A percentile compares a stretch with the other conserved stretches of the same genome.
Evolutionary conservation across 169 alveolate species (phyloP).

Genomic region (Sarcocystis neurona): DNA sequence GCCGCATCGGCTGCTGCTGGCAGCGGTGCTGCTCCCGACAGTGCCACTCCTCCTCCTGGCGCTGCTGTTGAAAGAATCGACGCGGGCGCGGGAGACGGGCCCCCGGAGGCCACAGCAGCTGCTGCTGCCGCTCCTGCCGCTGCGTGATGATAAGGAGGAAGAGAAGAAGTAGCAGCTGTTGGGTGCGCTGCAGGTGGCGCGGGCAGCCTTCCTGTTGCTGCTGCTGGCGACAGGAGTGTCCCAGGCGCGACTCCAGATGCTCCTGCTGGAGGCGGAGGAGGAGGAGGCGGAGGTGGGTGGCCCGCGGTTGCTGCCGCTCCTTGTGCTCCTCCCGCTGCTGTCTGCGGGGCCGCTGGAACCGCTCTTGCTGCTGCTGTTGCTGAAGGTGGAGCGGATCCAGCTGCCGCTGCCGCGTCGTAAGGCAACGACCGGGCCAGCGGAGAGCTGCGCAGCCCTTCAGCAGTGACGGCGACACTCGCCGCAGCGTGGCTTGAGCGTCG

Average conservation of each 20-base stretch:
- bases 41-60: neutral
- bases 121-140: slow-evolving; percentile 31
- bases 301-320: neutral
- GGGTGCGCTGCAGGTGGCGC: neutral
- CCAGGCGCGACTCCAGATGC: slow-evolving; percentile 12
- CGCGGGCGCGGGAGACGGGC: no score
- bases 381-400: neutral
- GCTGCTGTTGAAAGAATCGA: neutral
- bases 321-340: slow-evolving; percentile 19
- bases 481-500: neutral
- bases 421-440: neutral
- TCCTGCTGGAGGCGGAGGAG: slow-evolving; percentile 29
- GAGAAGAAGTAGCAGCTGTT: neutral
- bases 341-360: neutral
- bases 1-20: slow-evolving; percentile 32
- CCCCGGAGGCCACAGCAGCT: no score
- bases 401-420: slow-evolving; percentile 21
- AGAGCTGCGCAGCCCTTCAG: neutral
- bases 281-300: neutral
- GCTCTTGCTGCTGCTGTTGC: neutral
- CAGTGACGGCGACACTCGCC: neutral
- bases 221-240: slow-evolving; percentile 16
- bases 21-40: neutral
- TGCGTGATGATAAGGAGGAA: neutral
- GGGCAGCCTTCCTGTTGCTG: slow-evolving; percentile 13